A percentile compares a stretch with the other conserved stretches of the same genome.
phyloP scores from a whole-genome alignment of 1,139 yeast species.

The Magnusiomyces fungicola region DNA sequence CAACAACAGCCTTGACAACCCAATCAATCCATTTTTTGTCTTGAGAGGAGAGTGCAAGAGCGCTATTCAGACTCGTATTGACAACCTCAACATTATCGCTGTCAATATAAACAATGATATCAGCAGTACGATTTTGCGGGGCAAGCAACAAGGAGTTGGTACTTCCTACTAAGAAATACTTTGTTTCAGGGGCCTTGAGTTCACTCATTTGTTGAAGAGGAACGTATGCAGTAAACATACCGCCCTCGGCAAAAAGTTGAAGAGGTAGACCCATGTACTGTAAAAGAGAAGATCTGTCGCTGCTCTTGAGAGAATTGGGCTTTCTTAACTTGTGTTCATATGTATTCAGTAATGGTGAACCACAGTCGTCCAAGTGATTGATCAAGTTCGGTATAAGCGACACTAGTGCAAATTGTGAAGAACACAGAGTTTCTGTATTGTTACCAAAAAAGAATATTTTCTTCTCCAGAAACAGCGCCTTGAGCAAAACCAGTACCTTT shows the following conservation, averaged over 20 bases:
- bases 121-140: conserved; percentile 54
- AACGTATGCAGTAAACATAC: conserved; percentile 85
- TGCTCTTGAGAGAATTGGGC: conserved; percentile 68
- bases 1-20: conserved; percentile 35
- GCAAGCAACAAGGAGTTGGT: conserved; percentile 75
- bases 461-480: conserved; percentile 70
- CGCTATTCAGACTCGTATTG: conserved; percentile 36
- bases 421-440: conserved; percentile 72
- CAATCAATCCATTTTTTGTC: conserved; percentile 70
- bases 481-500: conserved; percentile 61
- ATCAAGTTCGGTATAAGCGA: conserved; percentile 74
- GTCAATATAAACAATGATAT: conserved; percentile 44
- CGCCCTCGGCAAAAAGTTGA: conserved; percentile 77
- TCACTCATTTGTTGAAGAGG: conserved; percentile 87
- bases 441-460: conserved; percentile 64
- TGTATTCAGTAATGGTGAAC: conserved; percentile 65
- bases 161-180: conserved; percentile 74
- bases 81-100: conserved; percentile 42
- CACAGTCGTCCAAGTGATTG: conserved; percentile 65
- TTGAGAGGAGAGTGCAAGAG: conserved; percentile 47
- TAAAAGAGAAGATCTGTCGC: conserved; percentile 69
- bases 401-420: conserved; percentile 55
- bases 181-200: conserved; percentile 48
- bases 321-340: conserved; percentile 46
- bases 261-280: conserved; percentile 83